phyloP scores from a whole-genome alignment of 176 grass and related monocot species.

The Poa annua region DNA sequence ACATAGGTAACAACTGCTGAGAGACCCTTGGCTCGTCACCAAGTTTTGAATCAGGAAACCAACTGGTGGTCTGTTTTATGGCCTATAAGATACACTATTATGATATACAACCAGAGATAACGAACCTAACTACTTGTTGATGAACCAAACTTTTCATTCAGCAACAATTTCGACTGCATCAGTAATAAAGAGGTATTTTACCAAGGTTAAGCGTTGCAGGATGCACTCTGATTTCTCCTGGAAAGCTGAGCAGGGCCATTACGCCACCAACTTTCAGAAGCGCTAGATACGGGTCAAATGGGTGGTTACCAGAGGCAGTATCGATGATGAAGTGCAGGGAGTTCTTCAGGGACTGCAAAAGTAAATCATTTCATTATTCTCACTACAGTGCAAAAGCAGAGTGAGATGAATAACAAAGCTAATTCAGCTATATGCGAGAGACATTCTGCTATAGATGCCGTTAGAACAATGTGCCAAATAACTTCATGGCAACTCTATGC shows the following conservation, averaged over 20 bases:
- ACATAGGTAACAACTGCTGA: background rate
- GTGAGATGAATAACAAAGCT: background rate
- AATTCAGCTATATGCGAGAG: background rate
- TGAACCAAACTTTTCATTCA: background rate
- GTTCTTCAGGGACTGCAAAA: constrained; percentile 60
- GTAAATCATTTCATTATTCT: constrained; percentile 12
- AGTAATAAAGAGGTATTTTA: constrained; percentile 41
- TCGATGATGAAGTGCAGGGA: constrained; percentile 84
- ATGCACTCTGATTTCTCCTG: constrained; percentile 65
- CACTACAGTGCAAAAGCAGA: background rate
- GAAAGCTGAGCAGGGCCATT: constrained; percentile 63
- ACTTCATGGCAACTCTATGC: background rate
- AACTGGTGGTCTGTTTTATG: background rate
- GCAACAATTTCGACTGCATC: background rate
- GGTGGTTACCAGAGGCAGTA: constrained; percentile 73
- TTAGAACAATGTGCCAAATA: background rate
- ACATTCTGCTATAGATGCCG: background rate
- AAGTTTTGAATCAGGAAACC: background rate
- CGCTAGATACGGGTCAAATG: constrained; percentile 77
- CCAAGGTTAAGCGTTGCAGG: constrained; percentile 62
- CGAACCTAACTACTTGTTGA: background rate
- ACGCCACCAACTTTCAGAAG: constrained; percentile 72
- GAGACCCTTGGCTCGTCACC: background rate
- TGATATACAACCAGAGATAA: background rate
- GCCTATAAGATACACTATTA: background rate